phyloP scores from a whole-genome alignment of 305 asterid species.

The Caryopteris hybrid region DNA sequence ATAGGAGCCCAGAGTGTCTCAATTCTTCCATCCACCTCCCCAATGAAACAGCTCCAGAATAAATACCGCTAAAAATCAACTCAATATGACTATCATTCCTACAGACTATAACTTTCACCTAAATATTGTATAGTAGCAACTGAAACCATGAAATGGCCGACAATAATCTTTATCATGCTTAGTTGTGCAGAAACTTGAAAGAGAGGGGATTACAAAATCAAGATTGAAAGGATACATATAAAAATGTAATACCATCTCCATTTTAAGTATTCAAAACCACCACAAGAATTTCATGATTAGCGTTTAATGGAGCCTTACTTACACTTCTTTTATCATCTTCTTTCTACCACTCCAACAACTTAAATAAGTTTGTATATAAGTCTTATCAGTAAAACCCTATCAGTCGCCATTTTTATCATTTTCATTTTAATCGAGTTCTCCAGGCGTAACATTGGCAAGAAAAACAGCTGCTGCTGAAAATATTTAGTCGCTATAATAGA shows the following conservation, averaged over 20 bases:
- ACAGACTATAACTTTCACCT: neutral
- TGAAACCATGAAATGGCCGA: neutral
- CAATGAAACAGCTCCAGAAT: too few species aligned
- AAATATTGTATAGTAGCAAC: neutral
- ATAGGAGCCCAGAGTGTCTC: neutral
- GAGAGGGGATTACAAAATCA: neutral
- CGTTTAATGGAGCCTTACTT: neutral
- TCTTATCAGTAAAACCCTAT: neutral
- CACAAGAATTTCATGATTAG: neutral
- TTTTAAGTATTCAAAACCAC: neutral
- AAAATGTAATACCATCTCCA: neutral
- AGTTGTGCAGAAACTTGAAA: neutral
- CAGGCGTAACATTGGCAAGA: neutral
- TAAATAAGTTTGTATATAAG: neutral
- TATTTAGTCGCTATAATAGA: neutral
- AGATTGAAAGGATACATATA: neutral
- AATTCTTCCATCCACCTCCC: neutral
- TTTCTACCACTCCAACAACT: neutral
- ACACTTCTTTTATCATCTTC: neutral
- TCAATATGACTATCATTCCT: neutral
- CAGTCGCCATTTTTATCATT: neutral
- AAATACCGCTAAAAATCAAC: too few species aligned
- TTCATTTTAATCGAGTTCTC: neutral
- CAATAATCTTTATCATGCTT: neutral
- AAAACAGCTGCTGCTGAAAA: neutral